phyloP scores from a whole-genome alignment of 139 green algal species.

The Chlorella ohadii region DNA sequence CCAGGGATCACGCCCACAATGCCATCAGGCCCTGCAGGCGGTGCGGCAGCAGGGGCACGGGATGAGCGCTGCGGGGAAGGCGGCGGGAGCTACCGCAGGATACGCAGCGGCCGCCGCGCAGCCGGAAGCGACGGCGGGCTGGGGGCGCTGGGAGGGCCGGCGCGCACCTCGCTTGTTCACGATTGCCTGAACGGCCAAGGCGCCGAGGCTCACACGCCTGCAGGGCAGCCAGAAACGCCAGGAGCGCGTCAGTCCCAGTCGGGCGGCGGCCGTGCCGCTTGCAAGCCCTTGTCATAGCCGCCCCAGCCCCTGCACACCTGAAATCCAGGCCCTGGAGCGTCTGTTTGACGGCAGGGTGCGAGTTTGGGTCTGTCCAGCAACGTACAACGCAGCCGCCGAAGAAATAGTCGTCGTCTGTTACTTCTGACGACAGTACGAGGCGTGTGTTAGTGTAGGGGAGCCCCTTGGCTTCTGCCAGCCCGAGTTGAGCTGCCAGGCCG shows the following conservation, averaged over 20 bases:
- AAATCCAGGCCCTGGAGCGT: constrained; percentile 21
- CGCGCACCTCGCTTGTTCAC: constrained; percentile 45
- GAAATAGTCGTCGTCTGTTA: constrained; percentile 8
- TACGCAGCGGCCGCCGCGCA: not conserved
- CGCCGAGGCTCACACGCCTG: constrained; percentile 38
- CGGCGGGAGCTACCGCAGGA: too few relatives aligned
- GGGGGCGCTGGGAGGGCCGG: not conserved
- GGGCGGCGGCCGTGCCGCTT: not conserved
- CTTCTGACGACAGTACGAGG: not conserved
- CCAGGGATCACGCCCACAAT: constrained; percentile 49
- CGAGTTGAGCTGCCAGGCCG: too few relatives aligned
- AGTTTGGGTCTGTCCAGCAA: constrained; percentile 17
- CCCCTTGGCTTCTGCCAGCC: not conserved
- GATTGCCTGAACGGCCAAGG: constrained; percentile 45
- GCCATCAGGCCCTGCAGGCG: constrained; percentile 42
- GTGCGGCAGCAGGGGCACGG: not conserved
- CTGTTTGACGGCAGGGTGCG: constrained; percentile 30
- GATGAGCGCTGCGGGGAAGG: too few relatives aligned
- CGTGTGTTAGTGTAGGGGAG: constrained; percentile 14
- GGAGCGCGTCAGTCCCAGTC: not conserved
- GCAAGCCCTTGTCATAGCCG: too few relatives aligned
- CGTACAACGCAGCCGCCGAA: constrained; percentile 33
- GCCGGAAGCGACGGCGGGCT: not conserved
- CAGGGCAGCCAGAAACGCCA: not conserved
- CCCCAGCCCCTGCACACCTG: not conserved